phyloP scores from a whole-genome alignment of 495 filamentous ascomycete genomes.

The Annulohypoxylon bovei region DNA sequence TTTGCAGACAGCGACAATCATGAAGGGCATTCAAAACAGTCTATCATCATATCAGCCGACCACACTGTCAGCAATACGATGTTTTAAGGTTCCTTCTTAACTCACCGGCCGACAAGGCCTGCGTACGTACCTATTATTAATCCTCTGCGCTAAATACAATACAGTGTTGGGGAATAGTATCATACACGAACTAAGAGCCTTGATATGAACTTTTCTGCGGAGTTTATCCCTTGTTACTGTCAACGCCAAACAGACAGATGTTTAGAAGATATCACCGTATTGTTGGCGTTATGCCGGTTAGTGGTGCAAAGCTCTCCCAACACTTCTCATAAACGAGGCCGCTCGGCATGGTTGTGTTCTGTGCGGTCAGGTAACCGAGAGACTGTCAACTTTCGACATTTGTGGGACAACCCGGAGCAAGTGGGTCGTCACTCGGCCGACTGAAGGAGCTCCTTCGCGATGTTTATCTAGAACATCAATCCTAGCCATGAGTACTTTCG shows the following conservation, averaged over 20 bases:
- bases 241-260: no score
- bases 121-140: background rate
- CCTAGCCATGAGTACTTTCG: background rate
- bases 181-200: no score
- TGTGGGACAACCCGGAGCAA: background rate
- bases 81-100: background rate
- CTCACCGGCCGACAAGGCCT: background rate
- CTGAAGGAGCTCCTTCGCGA: background rate
- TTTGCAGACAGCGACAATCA: background rate
- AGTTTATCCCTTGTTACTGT: no score
- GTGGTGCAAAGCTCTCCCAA: background rate
- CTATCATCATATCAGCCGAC: background rate
- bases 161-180: no score
- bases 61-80: conserved; percentile 2
- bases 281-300: background rate
- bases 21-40: background rate
- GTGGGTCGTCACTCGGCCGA: background rate
- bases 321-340: no score
- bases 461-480: background rate
- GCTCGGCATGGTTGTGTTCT: no score
- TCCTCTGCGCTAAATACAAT: no score
- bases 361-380: no score
- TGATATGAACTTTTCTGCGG: no score
- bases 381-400: background rate
- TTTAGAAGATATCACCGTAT: background rate